Percentiles rank a stretch among this genome's conserved stretches.
Conservation (phyloP, 2,329 filamentous ascomycete species). For the Talaromyces marneffei region DNA sequence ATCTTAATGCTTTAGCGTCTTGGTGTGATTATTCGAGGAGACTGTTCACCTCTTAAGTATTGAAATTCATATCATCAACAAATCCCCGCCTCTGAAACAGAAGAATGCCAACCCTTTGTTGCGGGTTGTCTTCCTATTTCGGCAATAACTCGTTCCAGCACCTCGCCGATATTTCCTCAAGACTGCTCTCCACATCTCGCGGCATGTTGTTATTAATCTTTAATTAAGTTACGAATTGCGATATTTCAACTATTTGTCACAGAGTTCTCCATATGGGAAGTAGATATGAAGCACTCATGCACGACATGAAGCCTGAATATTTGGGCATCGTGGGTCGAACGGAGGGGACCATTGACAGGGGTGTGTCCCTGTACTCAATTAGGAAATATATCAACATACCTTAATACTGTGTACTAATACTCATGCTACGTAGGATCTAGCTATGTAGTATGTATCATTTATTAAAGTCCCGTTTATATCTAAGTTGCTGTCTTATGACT, state of each 20-base stretch:
- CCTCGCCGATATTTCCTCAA: not conserved
- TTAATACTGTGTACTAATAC: not conserved
- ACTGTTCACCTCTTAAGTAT: too few species aligned
- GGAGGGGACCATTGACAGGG: conserved; percentile 1
- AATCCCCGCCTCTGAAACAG: not conserved
- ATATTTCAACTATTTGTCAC: not conserved
- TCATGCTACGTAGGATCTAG: not conserved
- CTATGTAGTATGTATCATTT: not conserved
- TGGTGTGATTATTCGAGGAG: too few species aligned
- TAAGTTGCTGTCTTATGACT: not conserved
- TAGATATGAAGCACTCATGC: not conserved
- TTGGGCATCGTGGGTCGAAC: not conserved
- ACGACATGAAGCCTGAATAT: not conserved
- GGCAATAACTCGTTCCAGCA: not conserved
- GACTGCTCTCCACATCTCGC: not conserved
- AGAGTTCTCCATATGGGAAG: not conserved
- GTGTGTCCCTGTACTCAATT: not conserved
- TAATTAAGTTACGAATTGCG: not conserved
- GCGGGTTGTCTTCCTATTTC: not conserved
- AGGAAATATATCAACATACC: not conserved
- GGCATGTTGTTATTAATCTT: not conserved
- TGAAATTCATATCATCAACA: not conserved
- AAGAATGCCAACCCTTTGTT: not conserved
- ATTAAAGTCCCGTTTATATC: not conserved
- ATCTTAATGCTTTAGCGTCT: too few species aligned